These are phyloP conservation scores for Myxozyma monticola DNA, from an alignment of 805 yeast species.

Conservation along the genomic window DNA sequence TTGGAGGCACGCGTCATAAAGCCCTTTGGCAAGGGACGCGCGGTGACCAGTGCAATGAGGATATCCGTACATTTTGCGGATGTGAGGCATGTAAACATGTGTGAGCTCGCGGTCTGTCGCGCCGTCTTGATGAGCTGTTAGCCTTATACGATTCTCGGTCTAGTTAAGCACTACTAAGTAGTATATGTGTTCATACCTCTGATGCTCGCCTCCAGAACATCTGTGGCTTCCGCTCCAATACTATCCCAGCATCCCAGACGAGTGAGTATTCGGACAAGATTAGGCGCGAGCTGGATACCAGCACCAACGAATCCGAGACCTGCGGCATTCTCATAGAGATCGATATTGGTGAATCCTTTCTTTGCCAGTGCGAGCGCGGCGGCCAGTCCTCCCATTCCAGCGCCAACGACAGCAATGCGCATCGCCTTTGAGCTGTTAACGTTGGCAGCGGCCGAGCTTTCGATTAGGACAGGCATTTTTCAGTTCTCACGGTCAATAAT, in stretches of 20 bases:
- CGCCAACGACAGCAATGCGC: constrained; percentile 36
- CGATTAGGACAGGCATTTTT: neutral
- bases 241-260: constrained; percentile 30
- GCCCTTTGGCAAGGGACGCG: neutral
- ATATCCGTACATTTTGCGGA: constrained; percentile 1
- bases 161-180: too few relatives aligned
- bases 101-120: neutral
- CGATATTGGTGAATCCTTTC: constrained; percentile 35
- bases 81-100: neutral
- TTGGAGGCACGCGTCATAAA: neutral
- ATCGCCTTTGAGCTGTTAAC: too few relatives aligned
- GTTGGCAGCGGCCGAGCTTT: neutral
- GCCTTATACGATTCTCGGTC: neutral
- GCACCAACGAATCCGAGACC: constrained; percentile 40
- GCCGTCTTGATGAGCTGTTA: neutral
- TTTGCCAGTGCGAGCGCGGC: constrained; percentile 35
- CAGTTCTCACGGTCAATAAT: neutral
- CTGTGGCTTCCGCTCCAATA: neutral
- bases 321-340: constrained; percentile 35
- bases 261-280: constrained; percentile 33
- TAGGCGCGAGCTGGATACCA: constrained; percentile 41
- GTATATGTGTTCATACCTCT: neutral
- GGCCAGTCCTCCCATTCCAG: constrained; percentile 40
- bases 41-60: constrained; percentile 6
- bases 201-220: neutral